Conservation (phyloP, 148 eudicot species). For the Oxyria digyna region DNA sequence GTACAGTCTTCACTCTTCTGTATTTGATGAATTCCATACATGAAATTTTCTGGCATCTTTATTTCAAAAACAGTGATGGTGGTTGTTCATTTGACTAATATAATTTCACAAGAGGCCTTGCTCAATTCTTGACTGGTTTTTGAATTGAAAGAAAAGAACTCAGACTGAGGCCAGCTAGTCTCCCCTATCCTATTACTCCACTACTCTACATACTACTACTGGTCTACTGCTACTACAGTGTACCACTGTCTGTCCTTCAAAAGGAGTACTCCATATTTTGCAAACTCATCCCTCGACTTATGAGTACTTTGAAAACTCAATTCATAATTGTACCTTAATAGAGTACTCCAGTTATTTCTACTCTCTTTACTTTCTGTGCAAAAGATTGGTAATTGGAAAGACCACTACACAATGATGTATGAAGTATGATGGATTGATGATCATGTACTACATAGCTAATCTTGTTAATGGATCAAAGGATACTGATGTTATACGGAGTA, state of each 20-base stretch:
- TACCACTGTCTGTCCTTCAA: not conserved
- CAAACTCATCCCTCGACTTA: not conserved
- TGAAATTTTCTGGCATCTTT: not conserved
- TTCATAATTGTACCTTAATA: not conserved
- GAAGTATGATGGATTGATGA: too few relatives aligned
- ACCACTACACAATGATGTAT: not conserved
- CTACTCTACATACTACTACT: not conserved
- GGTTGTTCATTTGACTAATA: not conserved
- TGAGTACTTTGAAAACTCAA: not conserved
- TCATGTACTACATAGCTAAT: too few relatives aligned
- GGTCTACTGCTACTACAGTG: not conserved
- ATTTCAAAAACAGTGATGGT: not conserved
- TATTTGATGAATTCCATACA: slow-evolving; percentile 4
- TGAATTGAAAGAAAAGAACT: not conserved
- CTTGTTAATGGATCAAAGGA: too few relatives aligned
- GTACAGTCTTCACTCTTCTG: slow-evolving; percentile 3
- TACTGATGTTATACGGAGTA: too few relatives aligned
- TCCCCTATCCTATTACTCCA: not conserved
- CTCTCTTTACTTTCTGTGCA: not conserved
- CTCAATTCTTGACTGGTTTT: not conserved
- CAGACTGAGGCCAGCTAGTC: not conserved
- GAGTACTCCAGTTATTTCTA: too few relatives aligned
- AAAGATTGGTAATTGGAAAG: not conserved
- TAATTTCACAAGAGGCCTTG: not conserved
- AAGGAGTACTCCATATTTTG: not conserved